Evolutionary conservation across 768 basidiomycete species (phyloP).

Genomic region (Podaxis rugospora): DNA sequence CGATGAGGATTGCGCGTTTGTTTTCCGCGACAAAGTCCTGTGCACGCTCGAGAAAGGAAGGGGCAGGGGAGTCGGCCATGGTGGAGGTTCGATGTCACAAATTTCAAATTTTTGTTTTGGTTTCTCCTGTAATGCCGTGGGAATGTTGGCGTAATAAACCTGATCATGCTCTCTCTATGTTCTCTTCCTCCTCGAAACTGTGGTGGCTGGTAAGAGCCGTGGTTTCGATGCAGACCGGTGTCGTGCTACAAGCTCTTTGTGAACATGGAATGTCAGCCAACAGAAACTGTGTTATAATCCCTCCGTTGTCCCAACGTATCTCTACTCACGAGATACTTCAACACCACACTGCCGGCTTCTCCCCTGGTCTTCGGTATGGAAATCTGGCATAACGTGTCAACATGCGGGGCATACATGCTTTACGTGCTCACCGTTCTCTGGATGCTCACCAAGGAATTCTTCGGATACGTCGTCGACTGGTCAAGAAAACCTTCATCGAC

Average conservation of each 20-base stretch:
- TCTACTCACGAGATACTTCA: not conserved
- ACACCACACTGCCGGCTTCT: not conserved
- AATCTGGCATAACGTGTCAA: not conserved
- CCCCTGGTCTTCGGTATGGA: not conserved
- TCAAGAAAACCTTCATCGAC: not conserved
- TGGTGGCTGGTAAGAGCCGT: not conserved
- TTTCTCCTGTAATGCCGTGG: not conserved
- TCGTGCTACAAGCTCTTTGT: not conserved
- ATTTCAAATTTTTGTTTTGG: slow-evolving; percentile 7
- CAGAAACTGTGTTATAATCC: not conserved
- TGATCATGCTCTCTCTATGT: not conserved
- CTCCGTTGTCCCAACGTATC: not conserved
- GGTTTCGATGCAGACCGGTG: not conserved
- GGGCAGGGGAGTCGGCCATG: slow-evolving; percentile 17
- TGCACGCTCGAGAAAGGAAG: slow-evolving; percentile 52
- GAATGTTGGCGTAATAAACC: slow-evolving; percentile 8
- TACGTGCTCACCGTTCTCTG: not conserved
- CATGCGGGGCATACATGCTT: not conserved
- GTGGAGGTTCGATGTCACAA: slow-evolving; percentile 8
- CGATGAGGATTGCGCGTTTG: slow-evolving; percentile 69
- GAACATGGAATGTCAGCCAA: not conserved
- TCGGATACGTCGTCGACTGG: not conserved
- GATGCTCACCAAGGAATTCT: not conserved
- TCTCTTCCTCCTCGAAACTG: not conserved
- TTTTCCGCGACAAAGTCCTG: slow-evolving; percentile 72